phyloP scores from a whole-genome alignment of 768 basidiomycete genomes.

The Russula griseocarnosa region DNA sequence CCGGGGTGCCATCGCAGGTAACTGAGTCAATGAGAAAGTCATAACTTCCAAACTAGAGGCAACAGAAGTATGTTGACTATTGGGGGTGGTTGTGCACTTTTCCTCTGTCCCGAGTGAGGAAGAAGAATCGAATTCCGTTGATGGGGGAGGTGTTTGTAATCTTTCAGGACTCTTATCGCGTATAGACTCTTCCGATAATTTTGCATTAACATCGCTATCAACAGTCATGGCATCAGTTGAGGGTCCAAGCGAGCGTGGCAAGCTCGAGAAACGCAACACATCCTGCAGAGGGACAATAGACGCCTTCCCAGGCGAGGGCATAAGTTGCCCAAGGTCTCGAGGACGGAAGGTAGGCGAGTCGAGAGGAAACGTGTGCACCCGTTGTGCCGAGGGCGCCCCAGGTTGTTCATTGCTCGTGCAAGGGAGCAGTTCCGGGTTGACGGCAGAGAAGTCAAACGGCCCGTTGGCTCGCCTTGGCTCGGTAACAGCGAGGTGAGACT shows the following conservation, averaged over 20 bases:
- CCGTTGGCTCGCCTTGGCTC: conserved; percentile 17
- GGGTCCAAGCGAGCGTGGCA: conserved; percentile 16
- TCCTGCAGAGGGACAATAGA: conserved; percentile 20
- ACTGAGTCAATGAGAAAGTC: conserved; percentile 5
- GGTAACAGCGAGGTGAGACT: neutral
- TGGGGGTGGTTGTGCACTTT: neutral
- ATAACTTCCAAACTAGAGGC: conserved; percentile 2
- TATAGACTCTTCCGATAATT: neutral
- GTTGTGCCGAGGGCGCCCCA: conserved; percentile 9
- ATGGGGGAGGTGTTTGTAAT: neutral
- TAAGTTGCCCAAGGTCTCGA: conserved; percentile 20
- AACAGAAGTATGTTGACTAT: neutral
- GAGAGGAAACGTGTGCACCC: conserved; percentile 25
- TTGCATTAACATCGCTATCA: neutral
- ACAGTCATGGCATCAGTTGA: neutral
- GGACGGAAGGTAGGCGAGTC: conserved; percentile 15
- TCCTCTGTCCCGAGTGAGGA: neutral
- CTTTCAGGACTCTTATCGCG: neutral
- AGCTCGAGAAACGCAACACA: conserved; percentile 27
- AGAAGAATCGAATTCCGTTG: neutral
- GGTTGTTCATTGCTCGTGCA: neutral
- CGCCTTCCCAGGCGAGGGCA: conserved; percentile 15
- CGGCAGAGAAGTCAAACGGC: conserved; percentile 26
- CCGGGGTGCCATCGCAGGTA: neutral
- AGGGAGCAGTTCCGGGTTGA: neutral